Evolutionary conservation across 306 rosid species (phyloP).

Genomic region (Vigna mungo): DNA sequence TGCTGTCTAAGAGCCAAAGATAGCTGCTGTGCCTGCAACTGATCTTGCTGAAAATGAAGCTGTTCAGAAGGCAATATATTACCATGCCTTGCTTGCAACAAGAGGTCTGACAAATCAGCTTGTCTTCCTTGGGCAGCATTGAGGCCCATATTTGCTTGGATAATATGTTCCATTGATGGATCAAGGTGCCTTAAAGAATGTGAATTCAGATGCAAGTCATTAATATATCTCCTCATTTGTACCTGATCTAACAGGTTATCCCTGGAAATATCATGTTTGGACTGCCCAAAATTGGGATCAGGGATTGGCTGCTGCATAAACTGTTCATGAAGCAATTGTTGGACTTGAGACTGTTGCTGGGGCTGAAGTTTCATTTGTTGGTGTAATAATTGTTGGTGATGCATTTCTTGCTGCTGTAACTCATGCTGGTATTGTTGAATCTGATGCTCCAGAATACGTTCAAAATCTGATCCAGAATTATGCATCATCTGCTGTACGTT

Average conservation of each 20-base stretch:
- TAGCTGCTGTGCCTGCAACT: constrained; percentile 62
- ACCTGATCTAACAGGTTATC: constrained; percentile 63
- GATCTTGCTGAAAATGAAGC: constrained; percentile 63
- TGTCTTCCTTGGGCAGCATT: constrained; percentile 62
- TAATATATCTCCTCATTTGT: constrained; percentile 55
- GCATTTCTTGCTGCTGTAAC: constrained; percentile 66
- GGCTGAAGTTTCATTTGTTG: constrained; percentile 69
- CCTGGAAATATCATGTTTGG: constrained; percentile 56
- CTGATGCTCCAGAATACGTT: constrained; percentile 55
- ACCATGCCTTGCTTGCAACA: constrained; percentile 65
- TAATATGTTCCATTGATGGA: constrained; percentile 65
- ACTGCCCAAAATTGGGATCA: constrained; percentile 61
- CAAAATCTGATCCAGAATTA: constrained; percentile 61
- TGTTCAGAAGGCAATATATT: constrained; percentile 60
- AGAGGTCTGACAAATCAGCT: constrained; percentile 61
- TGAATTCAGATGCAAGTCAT: constrained; percentile 59
- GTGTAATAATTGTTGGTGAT: constrained; percentile 61
- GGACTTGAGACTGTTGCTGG: constrained; percentile 67
- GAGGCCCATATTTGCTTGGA: constrained; percentile 64
- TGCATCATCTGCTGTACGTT: constrained; percentile 57
- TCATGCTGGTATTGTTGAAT: constrained; percentile 62
- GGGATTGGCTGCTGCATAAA: constrained; percentile 64
- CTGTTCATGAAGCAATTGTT: constrained; percentile 65
- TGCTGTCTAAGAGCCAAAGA: constrained; percentile 67
- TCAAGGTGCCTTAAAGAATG: constrained; percentile 61